A percentile compares a stretch with the other conserved stretches of the same genome.
Evolutionary conservation across 2,329 filamentous ascomycete genomes (phyloP).

Genomic region (Ceratocystis colombiana): DNA sequence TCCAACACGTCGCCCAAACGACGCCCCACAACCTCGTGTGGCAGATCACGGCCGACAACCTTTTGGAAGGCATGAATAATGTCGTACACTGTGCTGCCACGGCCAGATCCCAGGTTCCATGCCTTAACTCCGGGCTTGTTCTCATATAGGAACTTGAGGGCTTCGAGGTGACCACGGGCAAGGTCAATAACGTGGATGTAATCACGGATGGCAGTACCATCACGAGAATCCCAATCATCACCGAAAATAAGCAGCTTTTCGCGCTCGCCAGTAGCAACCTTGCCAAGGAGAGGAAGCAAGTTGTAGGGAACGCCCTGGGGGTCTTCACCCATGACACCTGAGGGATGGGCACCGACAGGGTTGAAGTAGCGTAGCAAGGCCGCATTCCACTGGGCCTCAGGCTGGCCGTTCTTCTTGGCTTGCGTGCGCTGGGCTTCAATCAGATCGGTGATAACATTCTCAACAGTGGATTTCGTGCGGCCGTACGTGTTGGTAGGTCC

Average conservation of each 20-base stretch:
- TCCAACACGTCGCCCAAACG: conserved; percentile 86
- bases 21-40: conserved; percentile 75
- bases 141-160: conserved; percentile 79
- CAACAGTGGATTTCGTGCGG: conserved; percentile 87
- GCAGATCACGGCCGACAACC: conserved; percentile 74
- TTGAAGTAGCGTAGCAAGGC: conserved; percentile 96
- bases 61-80: conserved; percentile 91
- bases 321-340: conserved; percentile 95
- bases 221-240: conserved; percentile 81
- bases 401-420: conserved; percentile 67
- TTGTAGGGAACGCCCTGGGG: conserved; percentile 94
- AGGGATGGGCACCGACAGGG: conserved; percentile 87
- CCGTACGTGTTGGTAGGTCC: conserved; percentile 97
- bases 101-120: conserved; percentile 94
- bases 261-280: conserved; percentile 89
- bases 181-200: conserved; percentile 96
- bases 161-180: conserved; percentile 72
- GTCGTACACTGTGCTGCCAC: conserved; percentile 90
- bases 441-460: conserved; percentile 83
- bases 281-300: conserved; percentile 81
- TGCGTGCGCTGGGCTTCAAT: conserved; percentile 79
- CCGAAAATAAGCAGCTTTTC: conserved; percentile 93
- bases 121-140: conserved; percentile 81
- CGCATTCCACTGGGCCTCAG: conserved; percentile 76
- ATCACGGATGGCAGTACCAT: conserved; percentile 90